Evolutionary conservation across 495 filamentous ascomycete species (phyloP).

Genomic region (Neurospora sublineolata): DNA sequence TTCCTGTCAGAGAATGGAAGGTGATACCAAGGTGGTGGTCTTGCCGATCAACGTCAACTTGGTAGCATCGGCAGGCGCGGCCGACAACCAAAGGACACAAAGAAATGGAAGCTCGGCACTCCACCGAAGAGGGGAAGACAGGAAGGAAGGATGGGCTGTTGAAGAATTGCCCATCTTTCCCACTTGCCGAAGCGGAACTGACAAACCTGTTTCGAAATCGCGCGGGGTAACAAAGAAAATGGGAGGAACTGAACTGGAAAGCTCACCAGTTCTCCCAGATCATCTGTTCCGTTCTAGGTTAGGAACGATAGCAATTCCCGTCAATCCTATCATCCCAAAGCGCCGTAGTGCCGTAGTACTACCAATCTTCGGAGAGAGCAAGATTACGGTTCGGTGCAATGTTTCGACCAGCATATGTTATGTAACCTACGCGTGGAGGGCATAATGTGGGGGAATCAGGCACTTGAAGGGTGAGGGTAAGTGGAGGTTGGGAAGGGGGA

Average conservation of each 20-base stretch:
- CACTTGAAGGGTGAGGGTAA: background rate
- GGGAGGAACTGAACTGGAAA: background rate
- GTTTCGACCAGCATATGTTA: background rate
- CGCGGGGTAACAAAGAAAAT: background rate
- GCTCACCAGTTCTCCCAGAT: background rate
- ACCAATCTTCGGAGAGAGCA: background rate
- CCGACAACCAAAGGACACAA: background rate
- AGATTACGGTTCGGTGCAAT: background rate
- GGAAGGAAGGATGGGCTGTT: background rate
- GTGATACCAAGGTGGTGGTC: background rate
- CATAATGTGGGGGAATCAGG: background rate
- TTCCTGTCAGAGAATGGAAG: background rate
- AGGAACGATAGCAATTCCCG: background rate
- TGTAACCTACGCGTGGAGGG: background rate
- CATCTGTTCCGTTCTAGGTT: background rate
- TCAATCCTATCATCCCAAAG: background rate
- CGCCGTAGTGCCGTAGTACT: background rate
- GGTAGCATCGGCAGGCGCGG: background rate
- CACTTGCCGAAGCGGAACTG: background rate
- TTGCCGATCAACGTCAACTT: background rate
- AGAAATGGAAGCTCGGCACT: background rate
- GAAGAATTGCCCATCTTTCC: background rate
- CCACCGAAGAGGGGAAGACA: background rate
- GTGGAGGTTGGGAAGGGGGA: background rate
- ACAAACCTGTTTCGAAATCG: background rate